Evolutionary conservation across 2,329 filamentous ascomycete species (phyloP).

Genomic region (Cryphonectria radicalis): DNA sequence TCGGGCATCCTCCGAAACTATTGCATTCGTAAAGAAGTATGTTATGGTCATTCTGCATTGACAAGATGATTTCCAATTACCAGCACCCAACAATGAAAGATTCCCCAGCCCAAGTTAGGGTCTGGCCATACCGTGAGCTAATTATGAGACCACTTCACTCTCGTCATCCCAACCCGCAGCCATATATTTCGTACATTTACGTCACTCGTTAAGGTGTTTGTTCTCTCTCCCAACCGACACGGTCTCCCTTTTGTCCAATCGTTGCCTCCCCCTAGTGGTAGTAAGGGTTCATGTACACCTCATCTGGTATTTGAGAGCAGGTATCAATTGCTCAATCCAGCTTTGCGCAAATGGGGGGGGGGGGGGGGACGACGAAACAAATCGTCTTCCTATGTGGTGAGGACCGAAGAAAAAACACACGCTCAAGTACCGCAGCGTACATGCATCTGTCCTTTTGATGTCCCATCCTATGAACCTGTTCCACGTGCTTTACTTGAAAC

Average conservation of each 20-base stretch:
- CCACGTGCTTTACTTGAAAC: constrained; percentile 24
- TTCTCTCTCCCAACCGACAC: constrained; percentile 6
- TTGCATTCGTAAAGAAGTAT: constrained; percentile 13
- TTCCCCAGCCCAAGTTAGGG: neutral
- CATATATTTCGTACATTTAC: constrained; percentile 29
- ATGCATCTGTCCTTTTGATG: constrained; percentile 4
- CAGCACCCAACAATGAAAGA: constrained; percentile 10
- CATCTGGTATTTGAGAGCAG: neutral
- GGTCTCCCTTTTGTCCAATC: neutral
- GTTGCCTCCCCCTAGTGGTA: neutral
- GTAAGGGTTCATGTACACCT: constrained; percentile 10
- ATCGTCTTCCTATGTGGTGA: neutral
- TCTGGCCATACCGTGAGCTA: constrained; percentile 6
- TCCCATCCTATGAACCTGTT: constrained; percentile 24
- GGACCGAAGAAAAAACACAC: neutral
- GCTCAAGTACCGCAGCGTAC: neutral
- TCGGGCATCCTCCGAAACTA: neutral
- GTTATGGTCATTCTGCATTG: constrained; percentile 16
- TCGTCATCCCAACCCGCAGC: constrained; percentile 9
- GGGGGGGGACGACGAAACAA: neutral
- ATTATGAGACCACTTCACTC: neutral
- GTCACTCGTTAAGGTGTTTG: constrained; percentile 23
- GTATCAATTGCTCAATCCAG: neutral
- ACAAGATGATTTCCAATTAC: constrained; percentile 14
- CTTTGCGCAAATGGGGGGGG: neutral